Evolutionary conservation across 495 filamentous ascomycete species (phyloP).

Genomic region (Jackrogersella minutella): DNA sequence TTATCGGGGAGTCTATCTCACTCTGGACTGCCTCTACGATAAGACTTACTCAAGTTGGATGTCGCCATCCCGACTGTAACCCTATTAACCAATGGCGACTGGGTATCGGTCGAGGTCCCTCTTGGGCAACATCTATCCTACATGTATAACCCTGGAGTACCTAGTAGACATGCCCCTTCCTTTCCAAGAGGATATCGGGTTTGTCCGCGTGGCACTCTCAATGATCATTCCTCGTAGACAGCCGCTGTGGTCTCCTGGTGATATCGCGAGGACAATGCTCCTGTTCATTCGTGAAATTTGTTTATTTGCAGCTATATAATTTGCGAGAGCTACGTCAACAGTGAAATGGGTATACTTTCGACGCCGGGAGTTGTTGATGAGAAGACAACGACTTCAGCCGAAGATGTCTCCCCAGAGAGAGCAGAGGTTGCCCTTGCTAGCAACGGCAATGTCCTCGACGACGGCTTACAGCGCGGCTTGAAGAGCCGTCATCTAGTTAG

Average conservation of each 20-base stretch:
- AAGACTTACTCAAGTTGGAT: conserved; percentile 27
- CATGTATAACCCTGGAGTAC: background rate
- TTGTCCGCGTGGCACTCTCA: too few relatives aligned
- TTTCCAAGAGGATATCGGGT: background rate
- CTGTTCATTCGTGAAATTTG: background rate
- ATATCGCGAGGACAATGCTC: background rate
- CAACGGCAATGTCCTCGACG: conserved; percentile 42
- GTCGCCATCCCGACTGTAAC: conserved; percentile 20
- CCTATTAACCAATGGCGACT: conserved; percentile 17
- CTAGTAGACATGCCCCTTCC: background rate
- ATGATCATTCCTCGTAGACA: too few relatives aligned
- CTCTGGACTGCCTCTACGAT: conserved; percentile 1
- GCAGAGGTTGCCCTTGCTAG: conserved; percentile 24
- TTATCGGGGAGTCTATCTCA: background rate
- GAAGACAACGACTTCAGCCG: conserved; percentile 16
- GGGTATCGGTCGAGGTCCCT: background rate
- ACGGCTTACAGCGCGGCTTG: conserved; percentile 44
- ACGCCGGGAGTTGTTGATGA: conserved; percentile 1
- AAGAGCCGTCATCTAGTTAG: conserved; percentile 44
- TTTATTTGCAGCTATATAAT: background rate
- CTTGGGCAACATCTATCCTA: background rate
- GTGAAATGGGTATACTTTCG: conserved; percentile 6
- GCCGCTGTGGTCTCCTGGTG: background rate
- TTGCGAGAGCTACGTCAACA: background rate
- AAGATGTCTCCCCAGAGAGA: conserved; percentile 1